These are phyloP conservation scores for Fragaria iinumae DNA, from an alignment of 306 rosid species.

Conservation along the genomic window DNA sequence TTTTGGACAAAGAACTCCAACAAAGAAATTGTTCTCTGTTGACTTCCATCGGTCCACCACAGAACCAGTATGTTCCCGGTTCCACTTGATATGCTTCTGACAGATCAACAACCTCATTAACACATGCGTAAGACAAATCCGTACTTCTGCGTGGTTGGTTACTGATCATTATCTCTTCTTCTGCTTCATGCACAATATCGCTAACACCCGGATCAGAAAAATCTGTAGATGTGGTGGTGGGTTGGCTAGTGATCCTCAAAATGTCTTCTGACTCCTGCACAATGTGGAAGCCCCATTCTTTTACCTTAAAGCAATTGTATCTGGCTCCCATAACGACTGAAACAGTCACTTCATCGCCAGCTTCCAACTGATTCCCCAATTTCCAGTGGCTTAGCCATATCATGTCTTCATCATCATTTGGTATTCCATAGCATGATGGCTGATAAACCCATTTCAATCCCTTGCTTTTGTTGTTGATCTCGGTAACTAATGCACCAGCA, in stretches of 20 bases:
- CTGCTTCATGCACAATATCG: too few relatives aligned
- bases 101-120: too few relatives aligned
- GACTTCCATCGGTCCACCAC: not conserved
- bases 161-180: too few relatives aligned
- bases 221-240: too few relatives aligned
- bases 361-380: not conserved
- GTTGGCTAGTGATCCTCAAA: too few relatives aligned
- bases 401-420: not conserved
- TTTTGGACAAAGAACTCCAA: too few relatives aligned
- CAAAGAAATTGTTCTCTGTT: too few relatives aligned
- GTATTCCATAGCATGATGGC: not conserved
- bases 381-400: constrained; percentile 8
- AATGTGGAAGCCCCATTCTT: not conserved
- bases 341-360: not conserved
- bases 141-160: too few relatives aligned
- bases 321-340: too few relatives aligned
- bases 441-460: not conserved
- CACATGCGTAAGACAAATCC: too few relatives aligned
- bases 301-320: not conserved
- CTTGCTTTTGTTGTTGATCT: not conserved
- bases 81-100: too few relatives aligned
- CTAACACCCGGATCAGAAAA: too few relatives aligned
- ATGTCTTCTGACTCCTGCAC: not conserved
- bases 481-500: not conserved
- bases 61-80: not conserved